phyloP scores from a whole-genome alignment of 768 basidiomycete genomes.

The Tulasnella sp. region DNA sequence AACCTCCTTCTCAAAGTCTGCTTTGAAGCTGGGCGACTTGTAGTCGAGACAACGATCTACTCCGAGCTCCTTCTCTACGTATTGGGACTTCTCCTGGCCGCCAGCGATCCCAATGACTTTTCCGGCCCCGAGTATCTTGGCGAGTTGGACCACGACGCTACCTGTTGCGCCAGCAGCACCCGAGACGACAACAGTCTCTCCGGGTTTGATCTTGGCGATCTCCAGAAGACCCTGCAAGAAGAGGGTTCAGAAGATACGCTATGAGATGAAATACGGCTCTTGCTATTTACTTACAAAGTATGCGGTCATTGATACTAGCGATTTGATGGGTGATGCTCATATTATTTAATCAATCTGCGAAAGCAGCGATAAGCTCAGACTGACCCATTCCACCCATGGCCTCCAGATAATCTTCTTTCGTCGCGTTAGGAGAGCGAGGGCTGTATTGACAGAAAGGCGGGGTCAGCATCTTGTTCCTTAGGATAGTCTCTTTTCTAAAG shows the following conservation, averaged over 20 bases:
- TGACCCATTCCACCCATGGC: constrained; percentile 72
- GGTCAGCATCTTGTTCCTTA: too few relatives aligned
- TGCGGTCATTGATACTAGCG: constrained; percentile 1
- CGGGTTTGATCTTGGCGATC: constrained; percentile 65
- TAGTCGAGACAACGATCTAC: constrained; percentile 80
- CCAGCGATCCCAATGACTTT: constrained; percentile 86
- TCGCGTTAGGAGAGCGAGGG: constrained; percentile 20
- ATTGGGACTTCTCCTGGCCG: constrained; percentile 69
- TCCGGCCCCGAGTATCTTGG: constrained; percentile 56
- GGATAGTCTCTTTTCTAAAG: neutral
- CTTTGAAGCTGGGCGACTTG: constrained; percentile 59
- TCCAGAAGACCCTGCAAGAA: constrained; percentile 61
- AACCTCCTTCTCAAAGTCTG: constrained; percentile 56
- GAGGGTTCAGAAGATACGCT: constrained; percentile 22
- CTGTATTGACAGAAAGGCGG: too few relatives aligned
- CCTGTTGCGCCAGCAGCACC: constrained; percentile 90
- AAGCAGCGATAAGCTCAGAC: too few relatives aligned
- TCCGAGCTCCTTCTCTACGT: constrained; percentile 72
- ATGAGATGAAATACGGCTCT: constrained; percentile 50
- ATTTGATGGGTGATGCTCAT: too few relatives aligned
- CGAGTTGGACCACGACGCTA: constrained; percentile 72
- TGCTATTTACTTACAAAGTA: constrained; percentile 53
- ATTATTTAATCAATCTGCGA: too few relatives aligned
- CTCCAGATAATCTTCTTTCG: constrained; percentile 55
- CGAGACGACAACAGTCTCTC: constrained; percentile 76